Evolutionary conservation across 225 moss, liverwort and hornwort species (phyloP), one percentile per base, ranked within the genome.

Genomic region (Pleurozium schreberi): DNA sequence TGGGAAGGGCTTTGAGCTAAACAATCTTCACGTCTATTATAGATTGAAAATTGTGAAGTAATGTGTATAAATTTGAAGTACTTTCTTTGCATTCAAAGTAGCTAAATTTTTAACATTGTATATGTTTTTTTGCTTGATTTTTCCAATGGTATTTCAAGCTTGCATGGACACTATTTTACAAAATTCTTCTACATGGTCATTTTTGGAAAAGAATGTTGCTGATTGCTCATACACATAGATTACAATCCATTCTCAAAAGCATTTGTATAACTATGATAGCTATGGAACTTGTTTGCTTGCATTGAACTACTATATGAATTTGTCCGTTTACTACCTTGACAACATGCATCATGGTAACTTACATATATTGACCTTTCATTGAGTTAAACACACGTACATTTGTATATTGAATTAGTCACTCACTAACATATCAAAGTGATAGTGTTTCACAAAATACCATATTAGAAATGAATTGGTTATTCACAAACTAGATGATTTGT

Each of bases 1-100:
- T 12, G 4, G 4, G 0, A 33, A 7, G 2, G 4, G 6, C 5
- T 34, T 75, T 52, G 13, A 21, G 5, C 13, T 34, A 34, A 2
- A 33, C 2, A 21, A 34, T 52, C 50, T 75, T 76, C 31, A 20
- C n/a, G n/a, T n/a, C n/a, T n/a, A n/a, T n/a, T n/a, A n/a, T n/a
- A n/a, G n/a, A n/a, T n/a, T n/a, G n/a, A n/a, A n/a, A n/a, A n/a
- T 18, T 49, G 1, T 49, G 7, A 75, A 74, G 11, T 1, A 31
- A 2, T 12, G 31, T 75, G 19, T 75, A 19, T 49, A 11, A 2
- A 2, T 33, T 30, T 49, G 12, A 75, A 33, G 20, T 11, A 75
- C 1, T 50, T 49, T 49, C 0, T 33, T 75, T 33, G 33, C 12
- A 49, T 49, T 45, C 43, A 27, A 27, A 43, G 26, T 43, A 27